Evolutionary conservation across 73 alveolate genomes (phyloP).

Genomic region (Blepharisma japonicum): DNA sequence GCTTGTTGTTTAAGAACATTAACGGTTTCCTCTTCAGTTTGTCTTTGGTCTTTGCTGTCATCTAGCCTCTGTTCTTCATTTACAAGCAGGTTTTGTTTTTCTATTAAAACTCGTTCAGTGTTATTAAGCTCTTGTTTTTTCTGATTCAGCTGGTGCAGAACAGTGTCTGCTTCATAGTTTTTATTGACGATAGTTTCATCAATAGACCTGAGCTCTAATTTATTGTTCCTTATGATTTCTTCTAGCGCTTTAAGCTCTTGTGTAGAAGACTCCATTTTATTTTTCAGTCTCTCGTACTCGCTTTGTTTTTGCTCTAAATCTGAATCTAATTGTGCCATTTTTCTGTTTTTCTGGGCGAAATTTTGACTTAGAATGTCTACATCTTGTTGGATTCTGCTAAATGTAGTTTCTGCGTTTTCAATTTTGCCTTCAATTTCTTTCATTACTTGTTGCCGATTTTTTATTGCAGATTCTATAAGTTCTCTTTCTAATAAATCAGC

Average conservation of each 20-base stretch:
- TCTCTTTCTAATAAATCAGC: background rate
- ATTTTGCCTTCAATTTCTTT: constrained; percentile 4
- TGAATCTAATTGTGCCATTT: background rate
- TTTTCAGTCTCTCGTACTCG: background rate
- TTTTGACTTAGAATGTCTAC: background rate
- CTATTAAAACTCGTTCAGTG: background rate
- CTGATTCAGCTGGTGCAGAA: background rate
- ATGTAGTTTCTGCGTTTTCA: background rate
- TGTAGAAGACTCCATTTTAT: background rate
- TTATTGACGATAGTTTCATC: background rate
- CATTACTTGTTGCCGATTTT: background rate
- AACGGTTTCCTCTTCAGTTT: constrained; percentile 19
- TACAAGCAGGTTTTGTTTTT: background rate
- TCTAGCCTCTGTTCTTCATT: background rate
- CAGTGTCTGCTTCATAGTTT: background rate
- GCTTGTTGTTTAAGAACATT: background rate
- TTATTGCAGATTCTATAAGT: background rate
- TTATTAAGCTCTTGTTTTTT: background rate
- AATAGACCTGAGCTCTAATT: background rate
- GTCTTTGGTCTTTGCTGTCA: background rate
- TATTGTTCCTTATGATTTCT: background rate
- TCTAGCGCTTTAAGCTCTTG: background rate
- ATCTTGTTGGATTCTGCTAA: background rate
- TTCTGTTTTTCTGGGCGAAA: background rate
- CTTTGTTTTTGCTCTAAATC: background rate